A percentile compares a stretch with the other conserved stretches of the same genome.
Evolutionary conservation across 148 eudicot species (phyloP).

Genomic region (Camellia granthamiana): DNA sequence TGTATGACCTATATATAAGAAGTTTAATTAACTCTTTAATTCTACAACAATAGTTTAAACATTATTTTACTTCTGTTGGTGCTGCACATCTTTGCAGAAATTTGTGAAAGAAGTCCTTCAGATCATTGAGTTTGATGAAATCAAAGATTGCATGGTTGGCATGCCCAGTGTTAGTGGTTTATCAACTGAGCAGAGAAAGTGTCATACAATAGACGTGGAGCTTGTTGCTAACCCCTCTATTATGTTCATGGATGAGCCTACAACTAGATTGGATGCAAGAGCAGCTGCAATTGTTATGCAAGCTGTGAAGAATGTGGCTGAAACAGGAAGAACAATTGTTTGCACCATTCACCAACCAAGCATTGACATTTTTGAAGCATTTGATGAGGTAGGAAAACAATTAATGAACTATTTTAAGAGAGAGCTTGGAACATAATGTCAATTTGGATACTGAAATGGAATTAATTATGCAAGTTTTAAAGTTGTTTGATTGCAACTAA

Average conservation of each 20-base stretch:
- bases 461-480: neutral
- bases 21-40: neutral
- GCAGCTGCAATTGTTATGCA: slow-evolving; percentile 91
- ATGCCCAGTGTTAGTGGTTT: slow-evolving; percentile 65
- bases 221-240: slow-evolving; percentile 90
- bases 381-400: slow-evolving; percentile 64
- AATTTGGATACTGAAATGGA: neutral
- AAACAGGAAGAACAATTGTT: slow-evolving; percentile 76
- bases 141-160: slow-evolving; percentile 70
- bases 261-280: slow-evolving; percentile 85
- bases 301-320: slow-evolving; percentile 68
- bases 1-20: slow-evolving; percentile 32
- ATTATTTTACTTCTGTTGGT: neutral
- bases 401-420: neutral
- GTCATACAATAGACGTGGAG: slow-evolving; percentile 86
- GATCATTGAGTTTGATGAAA: slow-evolving; percentile 63
- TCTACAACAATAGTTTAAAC: neutral
- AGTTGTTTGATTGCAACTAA: neutral
- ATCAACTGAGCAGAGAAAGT: slow-evolving; percentile 81
- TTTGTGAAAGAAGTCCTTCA: slow-evolving; percentile 75
- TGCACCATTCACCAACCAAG: slow-evolving; percentile 94
- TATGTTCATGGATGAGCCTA: slow-evolving; percentile 91
- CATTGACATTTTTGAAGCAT: slow-evolving; percentile 88
- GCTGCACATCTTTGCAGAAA: slow-evolving; percentile 31
- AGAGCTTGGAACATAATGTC: neutral